Percentiles rank a stretch among this genome's conserved stretches.
phyloP scores from a whole-genome alignment of 495 filamentous ascomycete species.

The Talaromyces liani region DNA sequence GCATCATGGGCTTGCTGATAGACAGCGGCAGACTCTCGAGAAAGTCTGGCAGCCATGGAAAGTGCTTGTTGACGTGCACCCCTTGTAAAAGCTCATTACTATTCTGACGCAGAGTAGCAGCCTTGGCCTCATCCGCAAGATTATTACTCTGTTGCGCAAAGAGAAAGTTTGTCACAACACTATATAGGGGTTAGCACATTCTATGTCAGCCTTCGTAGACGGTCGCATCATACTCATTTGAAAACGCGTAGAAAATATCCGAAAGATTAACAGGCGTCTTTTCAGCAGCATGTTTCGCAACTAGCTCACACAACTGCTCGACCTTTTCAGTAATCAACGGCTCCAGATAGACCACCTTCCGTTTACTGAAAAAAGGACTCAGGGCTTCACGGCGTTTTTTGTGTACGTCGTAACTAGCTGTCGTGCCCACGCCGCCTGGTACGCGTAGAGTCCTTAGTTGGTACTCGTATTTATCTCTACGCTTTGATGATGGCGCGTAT shows the following conservation, averaged over 20 bases:
- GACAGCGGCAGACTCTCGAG: conserved; percentile 27
- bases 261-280: conserved; percentile 30
- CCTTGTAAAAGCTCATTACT: conserved; percentile 27
- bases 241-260: conserved; percentile 29
- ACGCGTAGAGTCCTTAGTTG: conserved; percentile 14
- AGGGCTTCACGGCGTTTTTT: conserved; percentile 27
- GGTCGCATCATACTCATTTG: conserved; percentile 18
- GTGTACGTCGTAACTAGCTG: conserved; percentile 23
- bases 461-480: conserved; percentile 20
- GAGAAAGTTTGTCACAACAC: conserved; percentile 30
- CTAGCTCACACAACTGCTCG: conserved; percentile 22
- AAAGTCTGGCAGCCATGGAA: conserved; percentile 30
- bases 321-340: conserved; percentile 25
- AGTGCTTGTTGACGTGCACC: conserved; percentile 32
- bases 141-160: conserved; percentile 27
- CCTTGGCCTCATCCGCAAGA: conserved; percentile 25
- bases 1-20: conserved; percentile 31
- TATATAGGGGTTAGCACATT: conserved; percentile 16
- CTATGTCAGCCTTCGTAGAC: conserved; percentile 3
- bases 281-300: conserved; percentile 21
- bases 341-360: conserved; percentile 22
- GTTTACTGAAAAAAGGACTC: conserved; percentile 28
- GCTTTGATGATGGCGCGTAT: conserved; percentile 13
- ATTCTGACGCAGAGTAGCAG: conserved; percentile 24
- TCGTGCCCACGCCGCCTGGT: conserved; percentile 16